Base-by-base conservation (phyloP, 2,329 filamentous ascomycete species). In the Pyricularia grisea region DNA sequence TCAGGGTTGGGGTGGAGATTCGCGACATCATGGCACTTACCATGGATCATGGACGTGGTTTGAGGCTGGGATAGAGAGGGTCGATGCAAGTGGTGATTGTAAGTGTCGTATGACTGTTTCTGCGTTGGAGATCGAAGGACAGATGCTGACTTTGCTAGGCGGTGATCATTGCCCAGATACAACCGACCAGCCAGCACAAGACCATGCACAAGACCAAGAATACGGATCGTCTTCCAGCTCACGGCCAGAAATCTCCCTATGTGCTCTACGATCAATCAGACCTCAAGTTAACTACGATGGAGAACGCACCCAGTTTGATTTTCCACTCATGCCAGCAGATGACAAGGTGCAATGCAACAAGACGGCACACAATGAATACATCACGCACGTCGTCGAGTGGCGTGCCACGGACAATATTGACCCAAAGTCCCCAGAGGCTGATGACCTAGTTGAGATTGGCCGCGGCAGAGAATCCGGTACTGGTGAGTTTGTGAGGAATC, bases 31-130 rank as follows among this genome's bases (percentile, higher is more conserved):
- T 2, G 80, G 79, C 2, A 81, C 80, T 1, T 89, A 82, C 68
- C 71, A 74, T 0, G 78, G 76, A 2, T 86, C 87, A 0, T 88
- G 78, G 77, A 87, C 87, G 0, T 90, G 88, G 88, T 89, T 89
- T 70, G 87, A 89, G 69, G 86, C 82, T 20, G 88, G 88, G 0
- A 74, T 88, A 20, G 88, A 90, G 75, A 81, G 81, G 3, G 84
- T 87, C 66, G 83, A 84, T 64, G 78, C 78, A 20, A 75, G 73
- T 0, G 73, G 76, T 68, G 63, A 69, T 33, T 74, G 74, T 77
- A 69, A 70, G 75, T 68, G 7, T 3, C 11, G 5, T n/a, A 9
- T 2, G 11, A 7, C 25, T 12, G n/a, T n/a, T n/a, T 27, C 60
- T n/a, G 23, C 3, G 5, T 20, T 17, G 11, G 25, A 6, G 64